Conservation (phyloP, 495 filamentous ascomycete species). For the Aspergillus nanangensis region DNA sequence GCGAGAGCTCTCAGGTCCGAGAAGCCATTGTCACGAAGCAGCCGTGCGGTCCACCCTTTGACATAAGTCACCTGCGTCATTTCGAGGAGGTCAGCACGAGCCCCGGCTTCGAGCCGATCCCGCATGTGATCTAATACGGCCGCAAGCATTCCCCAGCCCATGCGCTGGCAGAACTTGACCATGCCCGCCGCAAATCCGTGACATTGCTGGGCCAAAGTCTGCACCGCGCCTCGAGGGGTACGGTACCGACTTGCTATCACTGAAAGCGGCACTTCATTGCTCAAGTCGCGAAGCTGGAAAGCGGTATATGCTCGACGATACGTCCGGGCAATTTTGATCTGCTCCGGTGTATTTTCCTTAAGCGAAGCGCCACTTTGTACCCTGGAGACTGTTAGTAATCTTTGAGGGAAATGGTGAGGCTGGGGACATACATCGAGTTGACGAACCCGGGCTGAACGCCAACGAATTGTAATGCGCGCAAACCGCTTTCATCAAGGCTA, state of each 20-base stretch:
- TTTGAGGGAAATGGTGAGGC: too few relatives aligned
- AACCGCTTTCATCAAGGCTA: slow-evolving; percentile 61
- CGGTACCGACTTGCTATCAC: slow-evolving; percentile 65
- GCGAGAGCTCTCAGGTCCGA: slow-evolving; percentile 63
- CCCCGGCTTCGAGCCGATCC: slow-evolving; percentile 70
- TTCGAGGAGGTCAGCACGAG: slow-evolving; percentile 66
- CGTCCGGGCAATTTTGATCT: slow-evolving; percentile 56
- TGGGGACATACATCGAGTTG: slow-evolving; percentile 71
- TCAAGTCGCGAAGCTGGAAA: slow-evolving; percentile 75
- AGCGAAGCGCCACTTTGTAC: slow-evolving; percentile 60
- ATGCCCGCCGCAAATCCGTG: slow-evolving; percentile 76
- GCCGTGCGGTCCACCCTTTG: slow-evolving; percentile 70
- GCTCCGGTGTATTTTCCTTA: slow-evolving; percentile 57
- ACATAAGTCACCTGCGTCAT: slow-evolving; percentile 72
- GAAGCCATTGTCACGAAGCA: slow-evolving; percentile 76
- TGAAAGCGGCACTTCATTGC: slow-evolving; percentile 73
- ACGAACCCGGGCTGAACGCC: slow-evolving; percentile 65
- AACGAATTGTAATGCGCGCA: slow-evolving; percentile 64
- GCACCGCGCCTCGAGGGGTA: slow-evolving; percentile 64
- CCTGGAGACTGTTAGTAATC: slow-evolving; percentile 42
- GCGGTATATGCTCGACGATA: slow-evolving; percentile 78
- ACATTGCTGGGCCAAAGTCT: slow-evolving; percentile 70
- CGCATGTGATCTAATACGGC: slow-evolving; percentile 76
- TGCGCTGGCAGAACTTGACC: slow-evolving; percentile 68
- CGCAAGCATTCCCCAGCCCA: slow-evolving; percentile 71